phyloP scores from a whole-genome alignment of 1,139 yeast genomes.

The Scheffersomyces segobiensis region DNA sequence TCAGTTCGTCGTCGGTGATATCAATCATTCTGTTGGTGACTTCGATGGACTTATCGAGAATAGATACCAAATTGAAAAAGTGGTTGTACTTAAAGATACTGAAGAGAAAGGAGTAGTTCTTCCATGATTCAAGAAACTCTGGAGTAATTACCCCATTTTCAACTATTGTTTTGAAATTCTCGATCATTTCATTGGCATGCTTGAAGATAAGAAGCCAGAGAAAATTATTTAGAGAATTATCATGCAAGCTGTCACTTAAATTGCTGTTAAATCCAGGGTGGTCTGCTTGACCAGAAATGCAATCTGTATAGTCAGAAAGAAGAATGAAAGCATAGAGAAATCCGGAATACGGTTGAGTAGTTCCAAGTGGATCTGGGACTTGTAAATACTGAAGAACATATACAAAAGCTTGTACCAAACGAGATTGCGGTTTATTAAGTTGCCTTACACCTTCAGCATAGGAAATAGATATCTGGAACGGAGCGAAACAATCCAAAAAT shows the following conservation, averaged over 20 bases:
- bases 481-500: slow-evolving; percentile 9
- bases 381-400: slow-evolving; percentile 11
- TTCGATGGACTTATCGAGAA: slow-evolving; percentile 9
- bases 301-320: slow-evolving; percentile 20
- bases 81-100: slow-evolving; percentile 11
- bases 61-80: slow-evolving; percentile 5
- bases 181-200: slow-evolving; percentile 15
- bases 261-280: slow-evolving; percentile 34
- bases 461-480: slow-evolving; percentile 4
- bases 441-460: slow-evolving; percentile 9
- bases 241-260: slow-evolving; percentile 4
- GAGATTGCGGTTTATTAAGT: slow-evolving; percentile 5
- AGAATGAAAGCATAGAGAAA: slow-evolving; percentile 27
- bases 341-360: slow-evolving; percentile 7
- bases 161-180: slow-evolving; percentile 2
- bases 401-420: slow-evolving; percentile 8
- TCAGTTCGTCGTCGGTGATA: slow-evolving; percentile 2
- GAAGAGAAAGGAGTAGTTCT: slow-evolving; percentile 10
- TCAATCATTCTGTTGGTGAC: slow-evolving; percentile 6
- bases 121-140: slow-evolving; percentile 7
- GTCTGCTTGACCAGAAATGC: slow-evolving; percentile 13
- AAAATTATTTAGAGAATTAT: slow-evolving; percentile 14
- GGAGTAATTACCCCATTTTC: neutral
- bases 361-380: slow-evolving; percentile 11
- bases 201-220: slow-evolving; percentile 24